Conservation (phyloP, 2,329 filamentous ascomycete species). For the Nemania sp. region DNA sequence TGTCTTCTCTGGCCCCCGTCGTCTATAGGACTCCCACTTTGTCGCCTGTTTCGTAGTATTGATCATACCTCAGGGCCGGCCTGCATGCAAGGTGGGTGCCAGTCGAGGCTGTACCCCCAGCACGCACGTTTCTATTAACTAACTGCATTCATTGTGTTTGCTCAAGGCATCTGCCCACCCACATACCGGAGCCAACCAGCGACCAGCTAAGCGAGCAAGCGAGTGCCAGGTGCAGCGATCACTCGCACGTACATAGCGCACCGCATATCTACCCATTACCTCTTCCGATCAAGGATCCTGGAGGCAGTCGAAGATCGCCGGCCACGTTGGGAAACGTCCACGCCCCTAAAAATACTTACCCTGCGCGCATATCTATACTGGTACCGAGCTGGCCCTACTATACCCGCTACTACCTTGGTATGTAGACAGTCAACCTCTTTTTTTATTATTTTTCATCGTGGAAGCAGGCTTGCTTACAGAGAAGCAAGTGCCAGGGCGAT, state of each 20-base stretch:
- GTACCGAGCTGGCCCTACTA: conserved; percentile 5
- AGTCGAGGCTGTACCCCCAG: conserved; percentile 24
- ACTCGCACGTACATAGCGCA: conserved; percentile 34
- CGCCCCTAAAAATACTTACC: conserved; percentile 26
- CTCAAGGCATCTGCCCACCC: conserved; percentile 16
- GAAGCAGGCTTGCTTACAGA: conserved; percentile 8
- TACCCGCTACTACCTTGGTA: conserved; percentile 2
- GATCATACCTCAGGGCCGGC: conserved; percentile 19
- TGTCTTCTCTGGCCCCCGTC: conserved; percentile 17
- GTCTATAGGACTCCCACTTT: conserved; percentile 8
- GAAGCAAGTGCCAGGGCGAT: conserved; percentile 16
- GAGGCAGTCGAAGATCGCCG: conserved; percentile 26
- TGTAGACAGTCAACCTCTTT: conserved; percentile 6
- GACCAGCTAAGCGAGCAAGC: conserved; percentile 15
- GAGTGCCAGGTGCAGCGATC: conserved; percentile 22
- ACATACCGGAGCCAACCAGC: conserved; percentile 27
- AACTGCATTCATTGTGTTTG: conserved; percentile 24
- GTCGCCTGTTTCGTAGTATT: conserved; percentile 24
- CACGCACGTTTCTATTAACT: conserved; percentile 27
- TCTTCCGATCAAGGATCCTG: conserved; percentile 26
- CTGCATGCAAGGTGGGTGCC: conserved; percentile 24
- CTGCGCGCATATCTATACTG: not conserved
- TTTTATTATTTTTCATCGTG: conserved; percentile 2
- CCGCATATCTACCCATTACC: conserved; percentile 26
- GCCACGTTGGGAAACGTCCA: conserved; percentile 14